Evolutionary conservation across 495 filamentous ascomycete species (phyloP).

Genomic region (Penicillium robsamsonii): DNA sequence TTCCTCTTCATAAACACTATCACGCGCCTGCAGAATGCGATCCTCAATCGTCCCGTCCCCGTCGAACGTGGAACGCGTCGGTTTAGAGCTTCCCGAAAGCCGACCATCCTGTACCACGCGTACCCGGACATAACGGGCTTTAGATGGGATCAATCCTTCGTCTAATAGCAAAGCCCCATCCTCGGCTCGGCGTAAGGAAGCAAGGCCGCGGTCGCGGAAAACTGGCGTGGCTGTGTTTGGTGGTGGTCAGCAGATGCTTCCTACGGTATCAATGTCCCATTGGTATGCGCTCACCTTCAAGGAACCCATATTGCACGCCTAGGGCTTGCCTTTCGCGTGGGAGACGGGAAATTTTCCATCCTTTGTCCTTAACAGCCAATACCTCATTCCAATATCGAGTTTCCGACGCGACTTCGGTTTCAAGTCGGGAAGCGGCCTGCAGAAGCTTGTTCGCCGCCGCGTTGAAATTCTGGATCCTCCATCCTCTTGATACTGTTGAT

Average conservation of each 20-base stretch:
- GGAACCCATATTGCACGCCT: conserved; percentile 84
- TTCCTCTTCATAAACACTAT: conserved; percentile 88
- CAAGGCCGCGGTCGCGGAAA: conserved; percentile 76
- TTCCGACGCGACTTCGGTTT: conserved; percentile 73
- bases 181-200: conserved; percentile 67
- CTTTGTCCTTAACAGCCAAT: conserved; percentile 71
- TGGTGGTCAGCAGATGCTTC: conserved; percentile 4
- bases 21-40: conserved; percentile 74
- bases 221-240: conserved; percentile 55
- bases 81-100: conserved; percentile 41
- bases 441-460: conserved; percentile 71
- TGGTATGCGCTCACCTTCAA: conserved; percentile 54
- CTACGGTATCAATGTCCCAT: neutral
- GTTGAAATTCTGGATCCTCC: conserved; percentile 73
- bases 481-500: conserved; percentile 65
- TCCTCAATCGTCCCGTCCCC: conserved; percentile 51
- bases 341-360: conserved; percentile 77
- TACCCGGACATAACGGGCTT: conserved; percentile 65
- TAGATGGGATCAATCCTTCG: conserved; percentile 56
- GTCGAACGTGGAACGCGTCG: conserved; percentile 33
- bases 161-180: conserved; percentile 76
- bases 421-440: conserved; percentile 67
- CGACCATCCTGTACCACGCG: conserved; percentile 43
- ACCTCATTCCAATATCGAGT: conserved; percentile 86
- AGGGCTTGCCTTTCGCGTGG: conserved; percentile 71